Evolutionary conservation across 805 yeast genomes (phyloP), one percentile per base, ranked within the genome.

Genomic region (Cyberlindnera galapagoensis): DNA sequence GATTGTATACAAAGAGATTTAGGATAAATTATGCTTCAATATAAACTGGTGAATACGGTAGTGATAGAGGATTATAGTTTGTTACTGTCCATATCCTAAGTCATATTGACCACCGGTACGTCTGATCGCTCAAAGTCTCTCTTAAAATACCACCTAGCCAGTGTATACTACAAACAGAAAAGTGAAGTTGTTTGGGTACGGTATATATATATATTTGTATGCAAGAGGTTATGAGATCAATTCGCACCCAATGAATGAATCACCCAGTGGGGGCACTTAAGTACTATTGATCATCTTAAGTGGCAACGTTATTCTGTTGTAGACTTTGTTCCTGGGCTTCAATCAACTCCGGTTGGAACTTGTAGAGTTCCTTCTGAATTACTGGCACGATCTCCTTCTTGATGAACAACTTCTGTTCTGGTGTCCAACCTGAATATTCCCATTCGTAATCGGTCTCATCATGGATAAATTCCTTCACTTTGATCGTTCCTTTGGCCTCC

Each of bases 381-480:
- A 58, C 47, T 4, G 90, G 87, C 9, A 79, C 51, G 21, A 80
- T 63, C 21, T 56, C 56, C 26, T 57, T 57, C 45, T 67, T 65
- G 26, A 80, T 61, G 10, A 56, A 15, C 6, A 44, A 30, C 38
- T 57, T 60, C 34, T 53, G 47, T 10, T 64, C 69, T 6, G 65
- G 46, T 27, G 63, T 57, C n/a, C n/a, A n/a, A 4, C 59, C 56
- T 30, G 63, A 67, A 39, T 74, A 71, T 10, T 63, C 67, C 43
- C 74, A 75, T 31, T 76, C 85, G 42, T 73, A 80, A 27, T 76
- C 80, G 12, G 68, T 71, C 47, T 79, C 86, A 54, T 82, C 94
- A 53, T 82, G 94, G 52, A 80, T 71, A 42, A 82, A 79, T 51
- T 82, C 92, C 4, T 76, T 76, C 28, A 82, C 55, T 3, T 56